Conservation (phyloP, 306 rosid genomes). For the Vigna trinervia region DNA sequence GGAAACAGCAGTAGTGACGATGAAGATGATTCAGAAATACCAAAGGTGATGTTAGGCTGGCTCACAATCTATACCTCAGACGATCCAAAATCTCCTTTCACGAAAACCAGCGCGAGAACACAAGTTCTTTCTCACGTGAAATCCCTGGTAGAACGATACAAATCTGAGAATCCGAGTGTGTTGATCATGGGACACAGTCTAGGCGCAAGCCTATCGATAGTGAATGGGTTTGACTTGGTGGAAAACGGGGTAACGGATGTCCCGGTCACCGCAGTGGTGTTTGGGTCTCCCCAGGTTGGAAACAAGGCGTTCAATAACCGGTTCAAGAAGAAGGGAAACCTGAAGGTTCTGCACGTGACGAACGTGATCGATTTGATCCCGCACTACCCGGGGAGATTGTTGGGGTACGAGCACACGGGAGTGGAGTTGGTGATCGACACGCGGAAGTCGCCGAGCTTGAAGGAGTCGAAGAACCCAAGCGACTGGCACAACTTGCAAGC, state of each 20-base stretch:
- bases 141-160: constrained; percentile 44
- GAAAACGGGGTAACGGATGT: constrained; percentile 59
- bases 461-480: constrained; percentile 58
- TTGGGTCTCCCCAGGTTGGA: constrained; percentile 58
- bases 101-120: constrained; percentile 56
- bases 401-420: constrained; percentile 55
- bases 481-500: constrained; percentile 86
- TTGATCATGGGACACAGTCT: constrained; percentile 65
- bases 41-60: constrained; percentile 77
- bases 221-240: constrained; percentile 64
- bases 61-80: constrained; percentile 60
- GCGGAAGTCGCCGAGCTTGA: constrained; percentile 58
- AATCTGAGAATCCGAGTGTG: constrained; percentile 61
- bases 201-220: constrained; percentile 60
- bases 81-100: constrained; percentile 56
- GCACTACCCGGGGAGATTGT: constrained; percentile 50
- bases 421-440: constrained; percentile 60
- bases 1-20: constrained; percentile 30
- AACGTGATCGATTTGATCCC: constrained; percentile 61
- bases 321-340: constrained; percentile 35
- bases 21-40: constrained; percentile 27
- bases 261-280: constrained; percentile 59
- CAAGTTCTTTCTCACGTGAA: constrained; percentile 52
- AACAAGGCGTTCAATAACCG: constrained; percentile 55
- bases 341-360: constrained; percentile 57